A percentile compares a stretch with the other conserved stretches of the same genome.
Conservation (phyloP, 306 rosid genomes). For the Cucurbita moschata region DNA sequence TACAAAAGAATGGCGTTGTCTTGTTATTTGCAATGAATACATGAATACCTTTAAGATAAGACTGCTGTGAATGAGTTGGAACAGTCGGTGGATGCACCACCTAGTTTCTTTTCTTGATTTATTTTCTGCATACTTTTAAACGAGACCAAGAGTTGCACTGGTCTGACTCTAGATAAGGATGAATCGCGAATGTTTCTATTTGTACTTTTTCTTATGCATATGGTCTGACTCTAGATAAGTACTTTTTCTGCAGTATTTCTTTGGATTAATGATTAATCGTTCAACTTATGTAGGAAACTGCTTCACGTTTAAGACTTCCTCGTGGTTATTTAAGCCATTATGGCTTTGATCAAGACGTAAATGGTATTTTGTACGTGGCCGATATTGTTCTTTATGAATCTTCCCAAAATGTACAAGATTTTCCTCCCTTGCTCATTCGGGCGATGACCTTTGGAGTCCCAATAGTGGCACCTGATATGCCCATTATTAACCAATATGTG, state of each 20-base stretch:
- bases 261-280: not conserved
- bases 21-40: too few relatives aligned
- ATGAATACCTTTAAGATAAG: too few relatives aligned
- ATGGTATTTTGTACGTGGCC: slow-evolving; percentile 57
- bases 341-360: slow-evolving; percentile 58
- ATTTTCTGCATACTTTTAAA: too few relatives aligned
- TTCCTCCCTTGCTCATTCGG: slow-evolving; percentile 72
- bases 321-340: slow-evolving; percentile 54
- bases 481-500: slow-evolving; percentile 58
- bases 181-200: not conserved
- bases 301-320: slow-evolving; percentile 70
- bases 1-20: too few relatives aligned
- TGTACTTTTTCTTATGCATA: not conserved
- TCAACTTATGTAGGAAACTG: slow-evolving; percentile 50
- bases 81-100: not conserved
- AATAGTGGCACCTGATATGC: slow-evolving; percentile 64
- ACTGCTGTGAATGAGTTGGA: too few relatives aligned
- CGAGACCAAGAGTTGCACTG: too few relatives aligned
- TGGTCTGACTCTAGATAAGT: not conserved
- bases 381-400: slow-evolving; percentile 79
- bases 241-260: not conserved
- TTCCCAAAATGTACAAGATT: slow-evolving; percentile 69
- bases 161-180: too few relatives aligned
- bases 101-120: not conserved
- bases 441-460: slow-evolving; percentile 84